Conservation (phyloP, 305 asterid genomes). For the Solanum hybrid region DNA sequence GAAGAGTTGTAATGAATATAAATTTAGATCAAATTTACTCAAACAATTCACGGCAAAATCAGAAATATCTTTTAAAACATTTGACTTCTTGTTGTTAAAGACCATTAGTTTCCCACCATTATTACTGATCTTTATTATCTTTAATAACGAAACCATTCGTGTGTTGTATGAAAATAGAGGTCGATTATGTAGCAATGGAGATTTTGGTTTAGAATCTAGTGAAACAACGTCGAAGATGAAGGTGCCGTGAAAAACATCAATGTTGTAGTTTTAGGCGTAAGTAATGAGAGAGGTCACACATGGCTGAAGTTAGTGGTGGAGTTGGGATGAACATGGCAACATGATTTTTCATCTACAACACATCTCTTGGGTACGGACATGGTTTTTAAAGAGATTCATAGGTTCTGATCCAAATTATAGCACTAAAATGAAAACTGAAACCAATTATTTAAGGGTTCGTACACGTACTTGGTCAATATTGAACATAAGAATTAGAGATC, state of each 20-base stretch:
- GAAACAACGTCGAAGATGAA: not conserved
- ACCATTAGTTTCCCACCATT: not conserved
- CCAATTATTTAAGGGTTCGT: not conserved
- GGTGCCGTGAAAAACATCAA: not conserved
- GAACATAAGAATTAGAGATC: not conserved
- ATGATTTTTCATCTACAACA: not conserved
- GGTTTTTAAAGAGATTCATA: not conserved
- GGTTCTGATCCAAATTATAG: not conserved
- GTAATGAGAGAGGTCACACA: not conserved
- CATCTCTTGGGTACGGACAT: not conserved
- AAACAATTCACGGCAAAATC: not conserved
- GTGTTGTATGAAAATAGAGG: not conserved
- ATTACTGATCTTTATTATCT: not conserved
- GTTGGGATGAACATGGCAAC: not conserved
- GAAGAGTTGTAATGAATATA: not conserved
- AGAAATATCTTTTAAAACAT: not conserved
- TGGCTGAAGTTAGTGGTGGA: not conserved
- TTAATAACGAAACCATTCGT: not conserved
- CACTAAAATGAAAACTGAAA: not conserved
- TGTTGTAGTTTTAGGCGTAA: not conserved
- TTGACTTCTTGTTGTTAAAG: not conserved
- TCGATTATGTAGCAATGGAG: not conserved
- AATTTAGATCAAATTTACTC: not conserved
- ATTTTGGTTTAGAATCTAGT: not conserved
- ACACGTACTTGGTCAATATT: not conserved